phyloP scores from a whole-genome alignment of 2,329 filamentous ascomycete species.

The Amylocarpus encephaloides region DNA sequence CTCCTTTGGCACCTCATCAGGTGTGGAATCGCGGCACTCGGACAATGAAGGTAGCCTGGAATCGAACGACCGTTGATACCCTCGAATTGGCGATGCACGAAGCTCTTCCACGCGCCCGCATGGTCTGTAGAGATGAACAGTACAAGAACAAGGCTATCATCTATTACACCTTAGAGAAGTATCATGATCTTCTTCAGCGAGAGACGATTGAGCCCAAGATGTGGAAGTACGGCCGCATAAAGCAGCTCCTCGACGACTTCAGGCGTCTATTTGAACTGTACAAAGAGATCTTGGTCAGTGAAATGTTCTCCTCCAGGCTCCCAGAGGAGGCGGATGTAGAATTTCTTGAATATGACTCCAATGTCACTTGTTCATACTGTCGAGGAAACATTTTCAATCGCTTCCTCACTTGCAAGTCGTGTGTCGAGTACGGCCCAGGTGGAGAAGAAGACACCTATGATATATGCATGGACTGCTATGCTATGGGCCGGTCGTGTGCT shows the following conservation, averaged over 20 bases:
- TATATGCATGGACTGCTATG: slow-evolving; percentile 96
- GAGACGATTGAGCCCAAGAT: slow-evolving; percentile 41
- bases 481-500: slow-evolving; percentile 89
- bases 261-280: slow-evolving; percentile 72
- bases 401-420: slow-evolving; percentile 87
- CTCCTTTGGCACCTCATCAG: slow-evolving; percentile 88
- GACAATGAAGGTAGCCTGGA: slow-evolving; percentile 98
- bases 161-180: slow-evolving; percentile 80
- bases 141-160: slow-evolving; percentile 98
- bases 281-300: slow-evolving; percentile 72
- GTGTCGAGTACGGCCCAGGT: slow-evolving; percentile 61
- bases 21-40: slow-evolving; percentile 96
- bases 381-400: slow-evolving; percentile 95
- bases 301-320: slow-evolving; percentile 67
- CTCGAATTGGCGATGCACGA: slow-evolving; percentile 80
- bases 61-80: slow-evolving; percentile 87
- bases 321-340: slow-evolving; percentile 64
- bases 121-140: slow-evolving; percentile 94
- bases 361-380: slow-evolving; percentile 93
- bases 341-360: slow-evolving; percentile 76
- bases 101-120: slow-evolving; percentile 77
- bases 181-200: slow-evolving; percentile 55
- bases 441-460: slow-evolving; percentile 83
- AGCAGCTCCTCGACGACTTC: slow-evolving; percentile 77
- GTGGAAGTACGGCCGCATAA: slow-evolving; percentile 40